These are phyloP conservation scores for Penicillium verrucosum DNA, from an alignment of 2,329 filamentous ascomycete species.

Conservation along the genomic window DNA sequence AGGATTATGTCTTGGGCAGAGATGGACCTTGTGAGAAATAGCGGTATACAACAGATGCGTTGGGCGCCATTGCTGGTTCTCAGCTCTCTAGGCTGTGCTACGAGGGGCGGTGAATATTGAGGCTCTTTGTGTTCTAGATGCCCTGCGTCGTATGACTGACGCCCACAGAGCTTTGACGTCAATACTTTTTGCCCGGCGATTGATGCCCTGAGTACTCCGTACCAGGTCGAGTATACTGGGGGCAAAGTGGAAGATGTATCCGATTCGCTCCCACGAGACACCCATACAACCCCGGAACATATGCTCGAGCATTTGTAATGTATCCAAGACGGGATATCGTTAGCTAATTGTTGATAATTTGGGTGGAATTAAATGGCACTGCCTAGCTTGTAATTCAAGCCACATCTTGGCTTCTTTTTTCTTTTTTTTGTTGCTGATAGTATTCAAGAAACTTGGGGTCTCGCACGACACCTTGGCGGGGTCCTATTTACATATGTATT, in stretches of 20 bases:
- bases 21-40: not conserved
- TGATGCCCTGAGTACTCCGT: not conserved
- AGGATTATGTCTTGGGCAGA: not conserved
- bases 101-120: not conserved
- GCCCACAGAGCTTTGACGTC: not conserved
- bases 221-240: not conserved
- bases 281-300: too few species aligned
- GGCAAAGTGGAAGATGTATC: not conserved
- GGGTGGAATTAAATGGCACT: not conserved
- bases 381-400: not conserved
- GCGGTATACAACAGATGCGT: not conserved
- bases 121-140: not conserved
- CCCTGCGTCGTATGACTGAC: not conserved
- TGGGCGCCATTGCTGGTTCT: not conserved
- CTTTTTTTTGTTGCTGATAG: not conserved
- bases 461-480: not conserved
- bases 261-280: not conserved
- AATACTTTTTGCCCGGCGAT: not conserved
- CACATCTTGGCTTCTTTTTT: not conserved
- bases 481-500: not conserved
- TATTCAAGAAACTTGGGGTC: not conserved
- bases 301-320: not conserved
- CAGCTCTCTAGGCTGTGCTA: not conserved
- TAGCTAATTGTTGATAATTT: not conserved
- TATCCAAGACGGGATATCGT: not conserved